Base-by-base conservation (phyloP, 768 basidiomycete genomes). In the Rhizopogon sp. region DNA sequence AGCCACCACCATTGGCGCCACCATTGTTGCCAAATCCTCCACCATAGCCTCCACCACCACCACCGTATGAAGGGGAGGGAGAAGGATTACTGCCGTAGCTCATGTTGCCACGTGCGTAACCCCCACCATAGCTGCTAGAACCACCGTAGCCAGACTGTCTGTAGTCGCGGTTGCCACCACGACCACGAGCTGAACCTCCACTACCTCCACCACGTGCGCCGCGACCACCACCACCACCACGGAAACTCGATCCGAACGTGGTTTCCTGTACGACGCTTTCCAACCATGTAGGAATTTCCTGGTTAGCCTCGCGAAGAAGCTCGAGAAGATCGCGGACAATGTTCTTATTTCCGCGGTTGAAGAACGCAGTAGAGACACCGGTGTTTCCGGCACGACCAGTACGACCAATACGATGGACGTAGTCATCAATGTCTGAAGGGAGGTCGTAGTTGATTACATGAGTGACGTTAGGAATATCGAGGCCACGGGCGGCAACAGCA, bases 361-460 rank as follows among this genome's bases (percentile, higher is more conserved):
- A 93, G 80, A 99, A 98, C 5, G 96, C 93, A 13, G 97, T 99
- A 25, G 90, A 87, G 60, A 87, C 81, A 78, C 97, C 97, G 10
- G 89, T 92, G 78, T 99, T 99, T 49, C 97, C 97, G 8, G 97
- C 97, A 82, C 97, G 95, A 43, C 97, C 97, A 13, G 94, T 96
- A 78, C 94, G 90, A 78, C 93, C 93, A 64, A 95, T 96, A 66
- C 93, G 94, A 70, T 98, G 95, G 44, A 98, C 95, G 73, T 98
- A 99, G 72, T 99, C 97, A 66, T 98, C 97, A 60, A 99, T 95
- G 74, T 98, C 97, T 57, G 89, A 89, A 11, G 97, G 97, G 5
- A 99, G 79, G 70, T 98, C 97, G 72, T 98, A 98, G 72, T 98
- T 96, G 77, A 98, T 80, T 66, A 99, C 97, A 70, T 98, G 97